Base-by-base conservation (phyloP, 441 rosid species). In the Daphne laureola region DNA sequence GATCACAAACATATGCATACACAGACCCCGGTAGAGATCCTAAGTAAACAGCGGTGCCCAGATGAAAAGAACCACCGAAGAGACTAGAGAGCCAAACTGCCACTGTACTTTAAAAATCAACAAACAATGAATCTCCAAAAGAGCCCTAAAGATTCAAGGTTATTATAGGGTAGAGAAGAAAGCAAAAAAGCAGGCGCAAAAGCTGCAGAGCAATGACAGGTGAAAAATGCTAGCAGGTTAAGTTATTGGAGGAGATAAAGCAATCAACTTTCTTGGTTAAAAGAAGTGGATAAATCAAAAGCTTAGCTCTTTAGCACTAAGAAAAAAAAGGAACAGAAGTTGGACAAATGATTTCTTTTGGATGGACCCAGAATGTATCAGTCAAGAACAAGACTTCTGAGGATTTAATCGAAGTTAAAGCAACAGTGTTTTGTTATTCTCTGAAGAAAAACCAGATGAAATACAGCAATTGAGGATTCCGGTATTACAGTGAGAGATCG, bases 361-460 rank as follows among this genome's bases (percentile, higher is more conserved):
- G 70, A 67, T 65, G 46, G 46, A 49, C 67, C 61, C 71, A 58
- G 73, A 71, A 51, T 14, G 18, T 17, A 78, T 66, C 70, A 21
- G 76, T 77, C 65, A 63, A 59, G 49, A 60, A 66, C 47, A 38
- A 52, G 47, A 57, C 57, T 26, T 41, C 17, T 4, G 12, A 53
- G 44, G 70, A 77, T 68, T 71, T 56, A 62, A 43, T 5, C 38
- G 38, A 31, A 31, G 8, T 31, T 31, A 11, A 7, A 31, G 38
- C 38, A 31, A 31, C 2, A 4, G 11, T 31, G n/a, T n/a, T n/a
- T n/a, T 31, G 6, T 9, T 31, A 9, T 31, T 7, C 38, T 31
- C 38, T 31, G 0, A 31, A 31, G 38, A 31, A 31, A 31, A 31
- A 31, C 38, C 8, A 31, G 38, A 31, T 31, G 38, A 31, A 5